Percentiles rank a stretch among this genome's conserved stretches.
phyloP scores from a whole-genome alignment of 2,329 filamentous ascomycete species.

The Stachybotrys elegans region DNA sequence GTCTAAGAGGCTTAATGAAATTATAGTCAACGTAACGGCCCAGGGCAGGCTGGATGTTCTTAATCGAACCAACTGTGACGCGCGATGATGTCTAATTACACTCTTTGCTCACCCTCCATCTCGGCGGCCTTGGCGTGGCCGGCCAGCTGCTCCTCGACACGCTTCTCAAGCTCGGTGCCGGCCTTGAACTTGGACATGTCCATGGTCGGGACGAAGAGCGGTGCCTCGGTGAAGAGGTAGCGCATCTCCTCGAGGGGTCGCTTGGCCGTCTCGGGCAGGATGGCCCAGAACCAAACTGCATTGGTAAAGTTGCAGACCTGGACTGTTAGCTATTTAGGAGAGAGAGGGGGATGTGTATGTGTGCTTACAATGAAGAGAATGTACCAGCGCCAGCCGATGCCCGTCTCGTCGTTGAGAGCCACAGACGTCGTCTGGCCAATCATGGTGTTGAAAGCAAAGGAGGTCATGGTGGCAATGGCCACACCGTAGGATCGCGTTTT shows the following conservation, averaged over 20 bases:
- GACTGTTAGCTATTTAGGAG: not conserved
- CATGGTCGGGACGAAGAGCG: conserved; percentile 55
- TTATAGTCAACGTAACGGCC: too few species aligned
- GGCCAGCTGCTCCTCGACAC: conserved; percentile 47
- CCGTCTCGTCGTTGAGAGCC: conserved; percentile 33
- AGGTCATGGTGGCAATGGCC: conserved; percentile 67
- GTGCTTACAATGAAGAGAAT: conserved; percentile 34
- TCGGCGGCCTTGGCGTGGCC: not conserved
- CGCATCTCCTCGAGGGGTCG: conserved; percentile 66
- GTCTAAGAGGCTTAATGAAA: too few species aligned
- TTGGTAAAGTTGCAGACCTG: conserved; percentile 55
- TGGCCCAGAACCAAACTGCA: conserved; percentile 50
- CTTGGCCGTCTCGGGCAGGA: conserved; percentile 62
- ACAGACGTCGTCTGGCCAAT: conserved; percentile 61
- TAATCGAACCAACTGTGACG: too few species aligned
- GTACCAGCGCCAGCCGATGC: conserved; percentile 43
- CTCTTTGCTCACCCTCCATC: too few species aligned
- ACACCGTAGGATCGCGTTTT: conserved; percentile 71
- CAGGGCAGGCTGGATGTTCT: too few species aligned
- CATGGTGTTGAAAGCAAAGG: conserved; percentile 73
- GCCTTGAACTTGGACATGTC: conserved; percentile 35
- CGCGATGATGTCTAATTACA: too few species aligned
- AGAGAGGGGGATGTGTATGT: not conserved
- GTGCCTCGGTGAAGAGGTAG: conserved; percentile 59
- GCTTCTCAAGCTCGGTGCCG: conserved; percentile 50